Evolutionary conservation across 805 yeast genomes (phyloP).

Genomic region (Spathaspora boniae): DNA sequence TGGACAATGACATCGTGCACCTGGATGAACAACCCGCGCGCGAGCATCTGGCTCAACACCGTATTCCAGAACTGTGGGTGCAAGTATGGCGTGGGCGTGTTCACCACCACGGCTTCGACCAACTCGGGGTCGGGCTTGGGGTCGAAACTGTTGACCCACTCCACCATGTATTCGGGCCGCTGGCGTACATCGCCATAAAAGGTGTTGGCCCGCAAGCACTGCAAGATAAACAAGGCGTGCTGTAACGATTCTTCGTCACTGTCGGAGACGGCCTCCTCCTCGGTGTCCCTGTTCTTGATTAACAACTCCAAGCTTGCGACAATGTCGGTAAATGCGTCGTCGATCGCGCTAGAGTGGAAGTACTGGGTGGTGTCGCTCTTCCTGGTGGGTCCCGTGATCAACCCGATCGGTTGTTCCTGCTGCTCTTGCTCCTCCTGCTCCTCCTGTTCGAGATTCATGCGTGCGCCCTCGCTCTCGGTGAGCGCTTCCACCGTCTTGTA

Average conservation of each 20-base stretch:
- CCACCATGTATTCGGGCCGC: conserved; percentile 43
- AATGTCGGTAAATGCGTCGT: conserved; percentile 24
- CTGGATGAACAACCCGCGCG: conserved; percentile 59
- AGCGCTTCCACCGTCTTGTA: conserved; percentile 50
- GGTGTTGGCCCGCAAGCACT: conserved; percentile 53
- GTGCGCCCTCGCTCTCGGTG: conserved; percentile 10
- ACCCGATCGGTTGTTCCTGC: conserved; percentile 33
- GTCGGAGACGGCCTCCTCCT: conserved; percentile 16
- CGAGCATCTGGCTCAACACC: conserved; percentile 50
- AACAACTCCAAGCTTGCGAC: conserved; percentile 28
- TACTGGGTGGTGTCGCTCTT: too few relatives aligned
- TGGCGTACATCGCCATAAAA: conserved; percentile 37
- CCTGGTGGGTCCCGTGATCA: conserved; percentile 18
- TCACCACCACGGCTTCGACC: conserved; percentile 44
- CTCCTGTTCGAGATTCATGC: conserved; percentile 16
- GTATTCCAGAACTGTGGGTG: conserved; percentile 62
- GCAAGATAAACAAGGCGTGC: conserved; percentile 50
- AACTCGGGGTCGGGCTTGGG: conserved; percentile 58
- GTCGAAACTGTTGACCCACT: conserved; percentile 70
- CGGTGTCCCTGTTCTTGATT: conserved; percentile 24
- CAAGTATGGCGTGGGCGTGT: conserved; percentile 41
- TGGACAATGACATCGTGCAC: conserved; percentile 47
- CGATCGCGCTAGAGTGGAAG: conserved; percentile 9
- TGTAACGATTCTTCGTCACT: conserved; percentile 18
- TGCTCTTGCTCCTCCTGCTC: too few relatives aligned